These are phyloP conservation scores for Solanum peruvianum DNA, from an alignment of 257 asterid genomes.

Conservation along the genomic window DNA sequence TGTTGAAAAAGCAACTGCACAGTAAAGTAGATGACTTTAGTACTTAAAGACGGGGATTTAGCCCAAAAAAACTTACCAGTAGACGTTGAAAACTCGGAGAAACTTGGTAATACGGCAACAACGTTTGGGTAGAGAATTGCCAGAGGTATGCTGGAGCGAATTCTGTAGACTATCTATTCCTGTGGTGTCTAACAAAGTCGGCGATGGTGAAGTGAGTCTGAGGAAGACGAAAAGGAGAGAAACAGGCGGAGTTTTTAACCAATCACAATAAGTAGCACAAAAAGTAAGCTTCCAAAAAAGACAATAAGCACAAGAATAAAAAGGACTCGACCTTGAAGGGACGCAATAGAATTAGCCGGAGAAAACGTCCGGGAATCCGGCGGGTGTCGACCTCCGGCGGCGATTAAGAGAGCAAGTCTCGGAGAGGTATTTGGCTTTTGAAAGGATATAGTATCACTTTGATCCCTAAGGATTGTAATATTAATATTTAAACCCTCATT, in stretches of 20 bases:
- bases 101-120: background rate
- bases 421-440: background rate
- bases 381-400: background rate
- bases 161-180: background rate
- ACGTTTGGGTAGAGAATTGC: background rate
- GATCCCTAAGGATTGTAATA: background rate
- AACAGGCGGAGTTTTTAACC: background rate
- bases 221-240: background rate
- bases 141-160: background rate
- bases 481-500: background rate
- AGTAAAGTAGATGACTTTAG: background rate
- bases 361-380: background rate
- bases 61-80: background rate
- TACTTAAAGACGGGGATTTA: background rate
- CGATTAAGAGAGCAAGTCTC: background rate
- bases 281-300: background rate
- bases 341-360: background rate
- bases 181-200: background rate
- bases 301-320: background rate
- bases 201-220: background rate
- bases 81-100: background rate
- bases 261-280: background rate
- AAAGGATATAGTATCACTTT: background rate
- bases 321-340: background rate
- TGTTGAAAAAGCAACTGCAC: background rate